Evolutionary conservation across 768 basidiomycete species (phyloP), one percentile per base, ranked within the genome.

Genomic region (Leccinum uliginosum): DNA sequence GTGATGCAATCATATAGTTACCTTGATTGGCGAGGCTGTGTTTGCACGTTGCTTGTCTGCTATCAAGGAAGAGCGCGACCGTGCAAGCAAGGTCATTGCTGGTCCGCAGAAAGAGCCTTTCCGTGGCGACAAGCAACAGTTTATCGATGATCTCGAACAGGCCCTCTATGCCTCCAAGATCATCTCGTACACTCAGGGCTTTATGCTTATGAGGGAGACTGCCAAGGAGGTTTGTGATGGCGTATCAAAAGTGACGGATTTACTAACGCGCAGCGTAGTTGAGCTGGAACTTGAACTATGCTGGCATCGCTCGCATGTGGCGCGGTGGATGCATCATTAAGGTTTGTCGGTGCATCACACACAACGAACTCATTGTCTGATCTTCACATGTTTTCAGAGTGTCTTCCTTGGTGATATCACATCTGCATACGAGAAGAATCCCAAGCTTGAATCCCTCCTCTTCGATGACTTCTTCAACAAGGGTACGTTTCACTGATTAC

Each of bases 291-390:
- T 79, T 99, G 73, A 98, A 98, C 83, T 96, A 96, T 72, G 87
- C 94, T 65, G 95, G 94, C 59, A 98, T 99, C 70, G 97, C 97
- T 32, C 85, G 81, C 65, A 99, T 99, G 94, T 99, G 97, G 97
- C 93, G 96, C 67, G 97, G 97, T 63, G 97, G 97, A 63, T 98
- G 96, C 75, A 99, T 99, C 75, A 98, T 99, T 83, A 96, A 96
- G 83, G 89, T 84, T 46, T 49, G 66, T 54, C 44, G 1, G 19
- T 21, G 32, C 21, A 50, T 46, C 38, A 53, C 59, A 50, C 65
- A 68, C 12, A n/a, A 51, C 34, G 40, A 14, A 14, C 38, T 21
- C 11, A 51, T 53, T 21, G 21, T 54, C 50, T 65, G 50, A 70
- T 29, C 19, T 32, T 15, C 30, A 23, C 43, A n/a, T 54, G 49